These are phyloP conservation scores for sweet orange (Citrus sinensis) DNA, from an alignment of 345 rosid species.

Conservation along the genomic window DVS_A1.0 CM039163.1:18200001-18200500, in stretches of 20 bases:
- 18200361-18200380: conserved; percentile 14
- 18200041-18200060: conserved; percentile 14
- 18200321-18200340: conserved; percentile 20
- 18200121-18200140: conserved; percentile 35
- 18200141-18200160: conserved; percentile 28
- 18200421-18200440: conserved; percentile 10
- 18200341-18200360: background rate
- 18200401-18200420: conserved; percentile 17
- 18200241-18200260: conserved; percentile 13
- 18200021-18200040: conserved; percentile 11
- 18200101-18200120: background rate
- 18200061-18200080: conserved; percentile 10
- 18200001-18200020: background rate
- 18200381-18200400: conserved; percentile 6
- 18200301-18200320: conserved; percentile 16
- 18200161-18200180: conserved; percentile 7
- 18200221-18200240: conserved; percentile 28
- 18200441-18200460: conserved; percentile 9
- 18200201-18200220: conserved; percentile 30
- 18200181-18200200: conserved; percentile 12
- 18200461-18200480: background rate
- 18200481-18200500: conserved; percentile 2
- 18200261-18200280: conserved; percentile 4
- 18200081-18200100: background rate
- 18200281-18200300: conserved; percentile 23